Conservation (phyloP, 768 basidiomycete species). For the Porphyrellus cyaneotinctus region DNA sequence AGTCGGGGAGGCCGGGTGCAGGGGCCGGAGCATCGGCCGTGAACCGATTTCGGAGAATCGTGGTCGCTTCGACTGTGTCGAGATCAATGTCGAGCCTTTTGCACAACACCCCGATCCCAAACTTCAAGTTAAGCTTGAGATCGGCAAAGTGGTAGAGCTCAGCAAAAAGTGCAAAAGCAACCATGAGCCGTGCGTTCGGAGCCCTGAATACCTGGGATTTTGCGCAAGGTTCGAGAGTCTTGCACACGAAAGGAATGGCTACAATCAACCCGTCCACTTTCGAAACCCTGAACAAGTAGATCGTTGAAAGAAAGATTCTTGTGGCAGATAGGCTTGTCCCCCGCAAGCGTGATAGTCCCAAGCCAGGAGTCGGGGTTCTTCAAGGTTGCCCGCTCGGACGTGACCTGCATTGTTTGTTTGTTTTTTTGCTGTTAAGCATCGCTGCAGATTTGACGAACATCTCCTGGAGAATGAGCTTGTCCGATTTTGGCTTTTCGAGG, state of each 20-base stretch:
- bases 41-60: slow-evolving; percentile 75
- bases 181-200: slow-evolving; percentile 99
- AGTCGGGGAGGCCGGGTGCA: slow-evolving; percentile 71
- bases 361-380: slow-evolving; percentile 97
- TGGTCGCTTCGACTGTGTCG: slow-evolving; percentile 78
- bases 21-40: slow-evolving; percentile 53
- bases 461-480: slow-evolving; percentile 85
- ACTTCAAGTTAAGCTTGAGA: slow-evolving; percentile 93
- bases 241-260: slow-evolving; percentile 97
- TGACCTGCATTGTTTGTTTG: slow-evolving; percentile 83
- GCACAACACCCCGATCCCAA: slow-evolving; percentile 97
- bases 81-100: slow-evolving; percentile 86
- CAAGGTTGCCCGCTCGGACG: slow-evolving; percentile 77
- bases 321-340: slow-evolving; percentile 88
- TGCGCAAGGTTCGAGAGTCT: slow-evolving; percentile 86
- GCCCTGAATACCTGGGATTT: slow-evolving; percentile 91
- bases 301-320: slow-evolving; percentile 96
- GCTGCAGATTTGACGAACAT: slow-evolving; percentile 83
- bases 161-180: slow-evolving; percentile 82
- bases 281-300: slow-evolving; percentile 90
- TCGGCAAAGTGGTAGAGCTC: slow-evolving; percentile 98
- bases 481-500: slow-evolving; percentile 61
- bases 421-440: slow-evolving; percentile 88
- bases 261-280: slow-evolving; percentile 86
- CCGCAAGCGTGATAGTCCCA: slow-evolving; percentile 87